Base-by-base conservation (phyloP, 306 rosid species). In the Vigna mungo region DNA sequence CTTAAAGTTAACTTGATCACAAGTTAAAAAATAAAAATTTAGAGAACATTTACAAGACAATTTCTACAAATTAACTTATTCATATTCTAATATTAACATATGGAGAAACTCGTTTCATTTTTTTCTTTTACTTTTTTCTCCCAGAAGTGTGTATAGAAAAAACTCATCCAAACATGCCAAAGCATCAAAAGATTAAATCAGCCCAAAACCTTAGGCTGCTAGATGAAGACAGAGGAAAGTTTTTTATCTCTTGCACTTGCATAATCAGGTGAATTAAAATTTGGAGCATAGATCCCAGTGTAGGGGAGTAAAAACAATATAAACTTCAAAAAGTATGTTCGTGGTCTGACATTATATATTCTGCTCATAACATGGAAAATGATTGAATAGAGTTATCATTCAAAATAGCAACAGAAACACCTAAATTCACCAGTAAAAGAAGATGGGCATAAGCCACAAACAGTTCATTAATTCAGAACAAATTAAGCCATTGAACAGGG, bases 211-310 rank as follows among this genome's bases (percentile, higher is more conserved):
- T 37, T 14, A 47, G 48, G 58, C 27, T 36, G n/a, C 51, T 59
- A 37, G 15, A 51, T 60, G 61, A 52, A 76, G 23, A 76, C 8
- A 8, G 41, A 52, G 49, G 25, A 25, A 48, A 37, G 67, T 61
- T n/a, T 69, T 41, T 51, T 39, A 68, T 68, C 27, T 34, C 21
- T 37, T 34, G 62, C 53, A 68, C 15, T 48, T 64, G 66, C 23
- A 34, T 46, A 55, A 64, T 53, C 66, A 63, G 9, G 36, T 18
- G 32, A 47, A 62, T 32, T 5, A 55, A 64, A 56, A 44, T 32
- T 82, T n/a, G 63, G 17, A 62, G 34, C 27, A 54, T 44, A 71
- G 58, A 77, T 64, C 44, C 20, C 58, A 69, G 54, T 62, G 34
- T 55, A 53, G 25, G 46, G 41, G 46, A 72, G 55, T 72, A 72